Evolutionary conservation across 306 rosid species (phyloP).

Genomic region (Cyclanthera cordifolia): DNA sequence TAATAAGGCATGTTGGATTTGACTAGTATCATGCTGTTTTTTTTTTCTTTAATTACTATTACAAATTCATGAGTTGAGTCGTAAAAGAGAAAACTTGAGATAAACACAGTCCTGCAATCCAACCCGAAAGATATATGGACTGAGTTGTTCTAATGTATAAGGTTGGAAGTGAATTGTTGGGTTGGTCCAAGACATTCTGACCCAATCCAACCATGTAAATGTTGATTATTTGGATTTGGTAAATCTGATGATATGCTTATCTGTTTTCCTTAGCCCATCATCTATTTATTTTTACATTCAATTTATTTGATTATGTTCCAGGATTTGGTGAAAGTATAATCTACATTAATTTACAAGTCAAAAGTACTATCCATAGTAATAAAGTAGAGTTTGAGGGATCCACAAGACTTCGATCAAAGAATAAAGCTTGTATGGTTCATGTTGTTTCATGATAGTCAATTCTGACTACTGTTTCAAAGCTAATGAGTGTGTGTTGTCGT

Average conservation of each 20-base stretch:
- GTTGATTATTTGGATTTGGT: neutral
- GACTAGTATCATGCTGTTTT: no score
- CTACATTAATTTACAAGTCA: neutral
- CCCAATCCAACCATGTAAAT: no score
- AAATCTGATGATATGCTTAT: neutral
- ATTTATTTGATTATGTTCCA: neutral
- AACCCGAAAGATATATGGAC: no score
- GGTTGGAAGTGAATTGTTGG: no score
- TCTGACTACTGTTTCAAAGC: neutral
- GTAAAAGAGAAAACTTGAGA: no score
- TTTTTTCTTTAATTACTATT: no score
- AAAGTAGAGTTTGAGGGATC: neutral
- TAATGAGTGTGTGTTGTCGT: neutral
- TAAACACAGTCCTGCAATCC: no score
- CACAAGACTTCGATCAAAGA: neutral
- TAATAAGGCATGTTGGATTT: no score
- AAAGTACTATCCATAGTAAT: neutral
- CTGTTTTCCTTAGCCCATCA: neutral
- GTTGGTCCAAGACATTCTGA: no score
- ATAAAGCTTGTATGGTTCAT: slow-evolving; percentile 1
- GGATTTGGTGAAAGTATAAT: neutral
- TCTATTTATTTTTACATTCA: neutral
- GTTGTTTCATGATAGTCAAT: neutral
- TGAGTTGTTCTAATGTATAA: no score
- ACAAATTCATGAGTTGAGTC: no score